Evolutionary conservation across 345 rosid species (phyloP), one percentile per base, ranked within the genome.

Genomic region (Pugionium dolabratum): DNA sequence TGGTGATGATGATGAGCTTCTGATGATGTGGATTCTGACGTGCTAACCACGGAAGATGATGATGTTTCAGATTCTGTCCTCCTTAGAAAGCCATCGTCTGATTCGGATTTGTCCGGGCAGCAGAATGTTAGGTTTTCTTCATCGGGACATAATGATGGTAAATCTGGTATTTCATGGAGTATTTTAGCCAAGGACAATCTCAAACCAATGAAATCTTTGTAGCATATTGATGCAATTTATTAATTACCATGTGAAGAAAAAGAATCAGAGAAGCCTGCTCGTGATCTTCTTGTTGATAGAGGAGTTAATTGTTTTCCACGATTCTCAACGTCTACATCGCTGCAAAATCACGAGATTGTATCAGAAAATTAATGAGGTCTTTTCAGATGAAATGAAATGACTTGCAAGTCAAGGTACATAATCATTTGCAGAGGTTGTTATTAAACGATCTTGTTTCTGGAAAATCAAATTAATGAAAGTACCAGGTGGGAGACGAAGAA

Each of bases 261-360:
- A 11, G 85, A 77, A 54, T 73, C 82, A 27, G 88, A 77, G 62
- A 74, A 81, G 42, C 87, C 83, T 1, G 78, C 77, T 69, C 82
- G 78, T 56, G 58, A 40, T 71, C 74, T 66, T 64, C 81, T 76
- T 59, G 78, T 36, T 2, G 65, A 44, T 25, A 40, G 52, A 69
- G 78, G 66, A 71, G 25, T 39, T 72, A 29, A 5, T 43, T 52
- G 51, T 59, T 73, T 59, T 31, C 70, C 73, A 47, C 74, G 68
- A 34, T 70, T 64, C 54, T 79, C 77, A 10, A 28, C 47, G 59
- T 74, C 62, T 51, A 42, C 50, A 62, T 73, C 18, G 76, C 83
- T 83, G 78, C 69, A 40, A 74, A 34, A 41, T 50, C 35, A 8
- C 41, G 11, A 8, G 46, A 11, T 51, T 60, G 1, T 25, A 37